A percentile compares a stretch with the other conserved stretches of the same genome.
phyloP scores from a whole-genome alignment of 306 rosid species.

The Gastrolobium villosum region DNA sequence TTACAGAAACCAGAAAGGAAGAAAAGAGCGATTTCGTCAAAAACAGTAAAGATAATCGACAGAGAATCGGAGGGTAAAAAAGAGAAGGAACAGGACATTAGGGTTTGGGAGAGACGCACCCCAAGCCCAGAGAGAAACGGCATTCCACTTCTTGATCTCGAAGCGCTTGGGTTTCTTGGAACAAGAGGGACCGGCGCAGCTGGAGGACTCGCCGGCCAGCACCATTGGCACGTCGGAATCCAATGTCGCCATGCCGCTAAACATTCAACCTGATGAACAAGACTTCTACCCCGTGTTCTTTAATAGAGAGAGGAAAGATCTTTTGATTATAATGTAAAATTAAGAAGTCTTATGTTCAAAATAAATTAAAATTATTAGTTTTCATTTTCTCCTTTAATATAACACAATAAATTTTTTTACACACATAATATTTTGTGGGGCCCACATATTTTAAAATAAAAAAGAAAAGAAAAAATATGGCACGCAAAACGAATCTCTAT shows the following conservation, averaged over 20 bases:
- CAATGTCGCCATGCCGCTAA: slow-evolving; percentile 60
- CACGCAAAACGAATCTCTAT: too few species aligned
- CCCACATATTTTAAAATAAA: too few species aligned
- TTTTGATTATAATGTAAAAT: too few species aligned
- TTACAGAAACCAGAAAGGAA: background rate
- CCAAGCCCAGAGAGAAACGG: slow-evolving; percentile 96
- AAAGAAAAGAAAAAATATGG: too few species aligned
- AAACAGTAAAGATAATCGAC: background rate
- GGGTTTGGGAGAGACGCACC: slow-evolving; percentile 60
- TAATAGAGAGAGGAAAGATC: too few species aligned
- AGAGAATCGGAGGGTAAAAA: background rate
- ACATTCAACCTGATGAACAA: background rate
- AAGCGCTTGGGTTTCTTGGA: slow-evolving; percentile 81
- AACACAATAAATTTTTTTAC: too few species aligned
- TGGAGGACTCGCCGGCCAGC: slow-evolving; percentile 72
- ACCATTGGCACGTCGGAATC: slow-evolving; percentile 83
- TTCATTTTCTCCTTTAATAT: too few species aligned
- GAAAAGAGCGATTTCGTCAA: background rate
- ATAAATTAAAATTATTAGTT: too few species aligned
- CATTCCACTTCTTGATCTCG: slow-evolving; percentile 95
- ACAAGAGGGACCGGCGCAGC: slow-evolving; percentile 58
- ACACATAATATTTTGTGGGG: too few species aligned
- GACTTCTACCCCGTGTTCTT: background rate
- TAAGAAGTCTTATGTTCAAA: too few species aligned
- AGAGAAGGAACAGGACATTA: slow-evolving; percentile 33